phyloP scores from a whole-genome alignment of 148 eudicot species.

The Rhododendron ferrugineum region DNA sequence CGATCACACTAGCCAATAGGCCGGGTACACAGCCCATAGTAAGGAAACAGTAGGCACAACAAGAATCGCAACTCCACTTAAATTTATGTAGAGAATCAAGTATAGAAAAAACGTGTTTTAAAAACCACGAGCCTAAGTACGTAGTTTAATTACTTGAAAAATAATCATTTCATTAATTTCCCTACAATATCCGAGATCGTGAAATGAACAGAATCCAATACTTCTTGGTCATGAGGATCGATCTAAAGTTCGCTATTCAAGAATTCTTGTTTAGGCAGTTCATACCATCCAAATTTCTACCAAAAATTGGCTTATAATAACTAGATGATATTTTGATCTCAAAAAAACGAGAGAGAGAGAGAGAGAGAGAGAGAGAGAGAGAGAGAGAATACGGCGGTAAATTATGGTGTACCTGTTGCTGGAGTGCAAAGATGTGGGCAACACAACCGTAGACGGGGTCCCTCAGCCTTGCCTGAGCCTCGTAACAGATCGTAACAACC shows the following conservation, averaged over 20 bases:
- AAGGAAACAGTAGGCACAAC: not conserved
- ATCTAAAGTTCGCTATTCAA: not conserved
- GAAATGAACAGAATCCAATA: too few relatives aligned
- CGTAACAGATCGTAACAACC: constrained; percentile 87
- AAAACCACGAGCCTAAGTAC: not conserved
- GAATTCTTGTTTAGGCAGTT: not conserved
- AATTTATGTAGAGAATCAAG: too few relatives aligned
- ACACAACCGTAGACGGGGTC: constrained; percentile 96
- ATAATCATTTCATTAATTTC: not conserved
- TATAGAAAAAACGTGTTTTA: not conserved
- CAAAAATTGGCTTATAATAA: too few relatives aligned
- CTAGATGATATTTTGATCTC: not conserved
- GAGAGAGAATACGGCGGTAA: not conserved
- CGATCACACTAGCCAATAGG: not conserved
- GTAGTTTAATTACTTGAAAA: too few relatives aligned
- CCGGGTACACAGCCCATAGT: too few relatives aligned
- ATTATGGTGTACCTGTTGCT: constrained; percentile 70
- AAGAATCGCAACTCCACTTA: not conserved
- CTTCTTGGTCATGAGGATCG: too few relatives aligned
- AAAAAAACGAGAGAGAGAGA: too few relatives aligned
- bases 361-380: too few relatives aligned
- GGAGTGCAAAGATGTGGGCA: constrained; percentile 87
- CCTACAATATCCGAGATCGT: not conserved
- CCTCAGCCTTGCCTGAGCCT: constrained; percentile 90
- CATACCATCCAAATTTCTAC: not conserved